Evolutionary conservation across 2,329 filamentous ascomycete genomes (phyloP).

Genomic region (Fusarium piperis): DNA sequence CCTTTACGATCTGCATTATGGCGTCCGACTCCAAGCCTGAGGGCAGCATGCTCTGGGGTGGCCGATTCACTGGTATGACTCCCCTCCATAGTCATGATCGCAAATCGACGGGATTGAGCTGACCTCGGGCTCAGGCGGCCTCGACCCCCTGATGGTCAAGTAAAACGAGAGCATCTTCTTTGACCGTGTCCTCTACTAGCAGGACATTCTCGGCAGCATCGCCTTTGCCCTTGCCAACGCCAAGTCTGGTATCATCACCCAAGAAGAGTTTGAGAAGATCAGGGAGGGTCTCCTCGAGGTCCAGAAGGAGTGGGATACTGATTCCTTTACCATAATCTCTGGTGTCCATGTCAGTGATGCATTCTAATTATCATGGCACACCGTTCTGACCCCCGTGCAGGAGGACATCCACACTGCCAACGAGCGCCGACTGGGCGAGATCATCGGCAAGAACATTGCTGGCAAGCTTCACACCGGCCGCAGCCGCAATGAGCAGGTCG

Average conservation of each 20-base stretch:
- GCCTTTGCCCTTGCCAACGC: conserved; percentile 84
- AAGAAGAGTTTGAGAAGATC: conserved; percentile 78
- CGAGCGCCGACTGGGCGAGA: conserved; percentile 67
- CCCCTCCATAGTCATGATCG: neutral
- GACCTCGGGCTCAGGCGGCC: conserved; percentile 65
- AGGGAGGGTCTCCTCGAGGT: conserved; percentile 73
- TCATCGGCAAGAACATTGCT: conserved; percentile 75
- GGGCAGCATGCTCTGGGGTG: conserved; percentile 54
- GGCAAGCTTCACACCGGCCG: conserved; percentile 78
- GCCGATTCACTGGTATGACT: conserved; percentile 60
- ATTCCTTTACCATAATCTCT: conserved; percentile 61
- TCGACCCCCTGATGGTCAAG: conserved; percentile 83
- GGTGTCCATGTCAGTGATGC: conserved; percentile 55
- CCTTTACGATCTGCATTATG: conserved; percentile 29
- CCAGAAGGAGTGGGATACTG: conserved; percentile 62
- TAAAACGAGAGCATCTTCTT: conserved; percentile 87
- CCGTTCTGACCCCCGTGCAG: neutral
- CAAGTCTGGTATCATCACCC: conserved; percentile 77
- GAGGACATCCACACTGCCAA: conserved; percentile 62
- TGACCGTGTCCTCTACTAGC: conserved; percentile 79
- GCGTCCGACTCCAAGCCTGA: conserved; percentile 43
- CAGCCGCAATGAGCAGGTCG: conserved; percentile 78
- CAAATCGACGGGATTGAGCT: conserved; percentile 16
- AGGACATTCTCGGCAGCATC: conserved; percentile 83
- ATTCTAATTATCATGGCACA: neutral